Conservation (phyloP, 257 asterid species). For the Nicotiana obtusifolia region DNA sequence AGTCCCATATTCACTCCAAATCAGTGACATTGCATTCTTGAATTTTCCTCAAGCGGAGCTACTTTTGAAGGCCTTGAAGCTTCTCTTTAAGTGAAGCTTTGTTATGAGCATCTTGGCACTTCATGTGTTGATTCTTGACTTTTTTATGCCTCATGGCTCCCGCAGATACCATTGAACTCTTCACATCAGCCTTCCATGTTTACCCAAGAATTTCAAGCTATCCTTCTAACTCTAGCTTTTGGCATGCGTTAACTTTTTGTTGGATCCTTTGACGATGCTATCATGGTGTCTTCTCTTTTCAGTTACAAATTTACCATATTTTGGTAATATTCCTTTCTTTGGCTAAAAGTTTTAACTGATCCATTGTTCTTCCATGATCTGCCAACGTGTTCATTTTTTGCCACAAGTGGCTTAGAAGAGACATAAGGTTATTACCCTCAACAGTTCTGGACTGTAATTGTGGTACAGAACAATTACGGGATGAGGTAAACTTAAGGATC, state of each 20-base stretch:
- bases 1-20: neutral
- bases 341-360: neutral
- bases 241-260: neutral
- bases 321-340: neutral
- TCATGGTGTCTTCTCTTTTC: neutral
- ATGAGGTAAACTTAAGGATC: neutral
- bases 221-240: neutral
- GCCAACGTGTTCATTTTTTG: neutral
- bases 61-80: neutral
- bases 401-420: neutral
- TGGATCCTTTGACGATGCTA: neutral
- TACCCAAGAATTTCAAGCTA: neutral
- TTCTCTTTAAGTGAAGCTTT: neutral
- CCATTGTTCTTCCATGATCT: neutral
- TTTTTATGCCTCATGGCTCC: neutral
- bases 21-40: neutral
- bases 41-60: neutral
- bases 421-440: neutral
- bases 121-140: neutral
- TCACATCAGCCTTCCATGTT: neutral
- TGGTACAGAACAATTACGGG: neutral
- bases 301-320: neutral
- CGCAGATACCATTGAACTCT: neutral
- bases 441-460: neutral
- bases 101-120: neutral